These are phyloP conservation scores for Colletotrichum higginsianum DNA, from an alignment of 2,329 filamentous ascomycete genomes.

Conservation along the genomic window DNA sequence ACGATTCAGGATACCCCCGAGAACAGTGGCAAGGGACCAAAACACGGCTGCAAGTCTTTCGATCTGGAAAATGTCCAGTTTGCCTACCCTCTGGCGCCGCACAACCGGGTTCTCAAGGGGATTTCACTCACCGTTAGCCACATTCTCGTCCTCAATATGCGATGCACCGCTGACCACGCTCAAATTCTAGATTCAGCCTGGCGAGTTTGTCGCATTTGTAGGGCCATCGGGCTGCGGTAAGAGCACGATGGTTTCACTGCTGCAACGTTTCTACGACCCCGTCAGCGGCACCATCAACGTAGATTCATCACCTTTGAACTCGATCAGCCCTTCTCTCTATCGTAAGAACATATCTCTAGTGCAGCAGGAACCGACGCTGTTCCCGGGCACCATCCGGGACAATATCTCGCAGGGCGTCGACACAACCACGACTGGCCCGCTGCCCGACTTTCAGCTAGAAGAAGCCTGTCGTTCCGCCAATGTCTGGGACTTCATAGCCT, in stretches of 20 bases:
- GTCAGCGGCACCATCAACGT: conserved; percentile 12
- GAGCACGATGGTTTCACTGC: conserved; percentile 69
- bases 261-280: conserved; percentile 59
- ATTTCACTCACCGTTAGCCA: background rate
- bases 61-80: background rate
- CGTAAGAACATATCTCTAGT: conserved; percentile 18
- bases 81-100: conserved; percentile 55
- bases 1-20: background rate
- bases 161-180: conserved; percentile 69
- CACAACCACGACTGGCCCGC: background rate
- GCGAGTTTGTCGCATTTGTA: conserved; percentile 67
- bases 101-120: background rate
- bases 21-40: background rate
- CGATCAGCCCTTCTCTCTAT: conserved; percentile 2
- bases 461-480: conserved; percentile 69
- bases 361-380: conserved; percentile 33
- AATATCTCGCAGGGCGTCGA: conserved; percentile 66
- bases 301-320: conserved; percentile 48
- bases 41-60: background rate
- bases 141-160: background rate
- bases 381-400: conserved; percentile 64
- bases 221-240: conserved; percentile 72
- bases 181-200: conserved; percentile 58
- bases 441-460: conserved; percentile 56
- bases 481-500: conserved; percentile 68